Base-by-base conservation (phyloP, 1,139 yeast species). In the Protomyces macrosporus region DNA sequence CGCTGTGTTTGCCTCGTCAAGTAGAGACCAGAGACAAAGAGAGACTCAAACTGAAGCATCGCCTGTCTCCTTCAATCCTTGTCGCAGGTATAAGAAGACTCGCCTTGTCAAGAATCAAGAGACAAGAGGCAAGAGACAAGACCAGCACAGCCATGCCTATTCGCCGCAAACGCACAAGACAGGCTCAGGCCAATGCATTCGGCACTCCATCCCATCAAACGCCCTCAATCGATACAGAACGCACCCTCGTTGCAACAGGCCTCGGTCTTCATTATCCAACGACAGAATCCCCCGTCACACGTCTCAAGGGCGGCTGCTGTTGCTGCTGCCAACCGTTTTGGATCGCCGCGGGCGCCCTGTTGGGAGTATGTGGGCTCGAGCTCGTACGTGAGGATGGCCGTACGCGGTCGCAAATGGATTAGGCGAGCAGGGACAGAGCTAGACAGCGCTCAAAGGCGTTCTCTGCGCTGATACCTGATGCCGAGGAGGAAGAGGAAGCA, bases 361-460 rank as follows among this genome's bases (percentile, higher is more conserved):
- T 32, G 30, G 37, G 53, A 7, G 6, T 50, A 12, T 50, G 37
- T 14, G 37, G 53, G 14, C 35, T 50, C 10, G 35, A 50, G n/a
- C n/a, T 50, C 23, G 53, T 50, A 4, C 35, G 35, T 9, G 53
- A 50, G 35, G 35, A 23, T 23, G 23, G 23, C 23, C 23, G 23
- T 23, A 23, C 23, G 5, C 35, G 53, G 12, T 16, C 33, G 53
- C 53, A 32, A 10, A 12, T 50, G 36, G 48, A 12, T 34, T 48
- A 54, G 51, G 40, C 35, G 10, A 40, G 51, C 33, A 54, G 30
- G 34, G 36, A 4, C 3, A 34, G 14, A 10, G 58, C 39, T 6
- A 54, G 23, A 34, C 52, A 54, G 16, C 30, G 35, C 16, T 45
- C 45, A 12, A 42, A 54, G 14, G 51, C 58, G 30, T 54, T 54